A percentile compares a stretch with the other conserved stretches of the same genome.
phyloP scores from a whole-genome alignment of 129 eudicot genomes.

The Artemisia tridentata region DNA sequence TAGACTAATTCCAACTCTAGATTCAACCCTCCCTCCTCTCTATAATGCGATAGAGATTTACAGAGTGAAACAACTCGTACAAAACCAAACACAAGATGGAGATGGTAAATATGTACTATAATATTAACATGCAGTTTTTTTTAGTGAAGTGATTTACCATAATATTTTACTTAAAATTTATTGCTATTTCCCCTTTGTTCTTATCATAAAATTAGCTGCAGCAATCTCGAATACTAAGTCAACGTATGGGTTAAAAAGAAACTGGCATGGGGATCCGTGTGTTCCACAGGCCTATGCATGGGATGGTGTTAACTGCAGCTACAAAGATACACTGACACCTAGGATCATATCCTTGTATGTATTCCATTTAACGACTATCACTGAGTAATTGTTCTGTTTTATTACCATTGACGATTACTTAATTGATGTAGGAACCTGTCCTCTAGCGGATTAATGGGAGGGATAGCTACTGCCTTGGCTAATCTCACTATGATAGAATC shows the following conservation, averaged over 20 bases:
- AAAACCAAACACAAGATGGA: conserved; percentile 13
- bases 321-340: background rate
- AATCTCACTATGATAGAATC: conserved; percentile 28
- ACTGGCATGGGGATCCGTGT: conserved; percentile 48
- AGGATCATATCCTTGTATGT: background rate
- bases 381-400: background rate
- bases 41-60: conserved; percentile 35
- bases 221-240: conserved; percentile 34
- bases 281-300: background rate
- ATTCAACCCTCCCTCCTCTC: conserved; percentile 33
- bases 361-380: background rate
- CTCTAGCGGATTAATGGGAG: conserved; percentile 26
- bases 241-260: conserved; percentile 14
- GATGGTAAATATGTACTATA: background rate
- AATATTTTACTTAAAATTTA: too few relatives aligned
- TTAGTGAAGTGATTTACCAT: too few relatives aligned
- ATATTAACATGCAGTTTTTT: background rate
- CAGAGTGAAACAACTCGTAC: conserved; percentile 4
- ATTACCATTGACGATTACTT: background rate
- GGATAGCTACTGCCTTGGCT: conserved; percentile 19
- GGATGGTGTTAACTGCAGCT: background rate
- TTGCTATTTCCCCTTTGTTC: background rate
- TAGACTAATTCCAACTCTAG: conserved; percentile 2
- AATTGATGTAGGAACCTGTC: conserved; percentile 24
- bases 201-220: conserved; percentile 17